These are phyloP conservation scores for Quercus aquifolioides DNA, from an alignment of 306 rosid genomes.

Conservation along the genomic window DNA sequence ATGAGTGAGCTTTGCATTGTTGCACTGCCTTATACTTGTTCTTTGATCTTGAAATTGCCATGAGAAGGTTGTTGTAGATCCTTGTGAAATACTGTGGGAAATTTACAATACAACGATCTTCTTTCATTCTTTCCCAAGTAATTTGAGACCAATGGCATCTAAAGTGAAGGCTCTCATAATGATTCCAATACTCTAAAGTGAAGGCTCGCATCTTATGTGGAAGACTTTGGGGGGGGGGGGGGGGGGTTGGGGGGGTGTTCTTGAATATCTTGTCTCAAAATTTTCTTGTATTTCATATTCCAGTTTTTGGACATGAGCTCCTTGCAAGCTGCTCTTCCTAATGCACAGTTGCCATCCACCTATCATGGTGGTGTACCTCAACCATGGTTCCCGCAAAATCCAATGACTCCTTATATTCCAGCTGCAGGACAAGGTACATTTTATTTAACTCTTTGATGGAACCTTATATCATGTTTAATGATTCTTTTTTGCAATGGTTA, in stretches of 20 bases:
- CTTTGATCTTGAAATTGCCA: no score
- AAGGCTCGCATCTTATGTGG: not conserved
- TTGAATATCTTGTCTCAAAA: slow-evolving; percentile 1
- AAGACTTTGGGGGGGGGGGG: not conserved
- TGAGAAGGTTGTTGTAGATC: no score
- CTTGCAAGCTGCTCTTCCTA: slow-evolving; percentile 71
- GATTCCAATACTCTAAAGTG: no score
- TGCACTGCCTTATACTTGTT: no score
- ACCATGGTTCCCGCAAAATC: slow-evolving; percentile 73
- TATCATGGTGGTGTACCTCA: slow-evolving; percentile 51
- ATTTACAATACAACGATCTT: no score
- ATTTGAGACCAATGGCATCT: no score
- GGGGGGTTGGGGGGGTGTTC: not conserved
- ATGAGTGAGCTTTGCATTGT: no score
- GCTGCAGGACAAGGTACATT: slow-evolving; percentile 65
- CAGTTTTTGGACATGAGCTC: slow-evolving; percentile 82
- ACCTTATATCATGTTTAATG: not conserved
- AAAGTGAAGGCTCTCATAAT: no score
- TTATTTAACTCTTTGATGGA: slow-evolving; percentile 12
- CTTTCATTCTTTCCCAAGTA: no score
- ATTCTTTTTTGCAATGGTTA: not conserved
- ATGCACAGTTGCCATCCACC: slow-evolving; percentile 51
- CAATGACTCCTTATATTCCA: slow-evolving; percentile 48
- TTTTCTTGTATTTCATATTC: slow-evolving; percentile 12
- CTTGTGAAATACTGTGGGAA: no score